phyloP scores from a whole-genome alignment of 108 stramenopile genomes.

The Cyclotella cryptica region DNA sequence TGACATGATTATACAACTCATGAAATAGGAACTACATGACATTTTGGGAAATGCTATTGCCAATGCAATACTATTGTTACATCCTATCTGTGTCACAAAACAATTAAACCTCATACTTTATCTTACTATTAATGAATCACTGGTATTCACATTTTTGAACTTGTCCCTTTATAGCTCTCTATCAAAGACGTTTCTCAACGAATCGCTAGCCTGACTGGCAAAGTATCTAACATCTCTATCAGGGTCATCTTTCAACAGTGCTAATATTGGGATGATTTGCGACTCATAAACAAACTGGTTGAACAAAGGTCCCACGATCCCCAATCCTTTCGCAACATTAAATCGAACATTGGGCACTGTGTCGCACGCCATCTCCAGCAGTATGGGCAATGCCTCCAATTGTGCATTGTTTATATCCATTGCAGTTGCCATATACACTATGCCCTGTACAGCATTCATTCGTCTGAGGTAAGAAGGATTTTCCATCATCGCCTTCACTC shows the following conservation, averaged over 20 bases:
- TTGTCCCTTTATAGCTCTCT: not conserved
- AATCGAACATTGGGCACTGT: slow-evolving; percentile 97
- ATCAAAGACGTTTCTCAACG: slow-evolving; percentile 21
- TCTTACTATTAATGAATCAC: too few species aligned
- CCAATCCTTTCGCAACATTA: slow-evolving; percentile 93
- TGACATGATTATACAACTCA: too few species aligned
- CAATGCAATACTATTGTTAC: too few species aligned
- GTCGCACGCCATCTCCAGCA: slow-evolving; percentile 94
- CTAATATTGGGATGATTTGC: slow-evolving; percentile 82
- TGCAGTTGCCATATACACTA: slow-evolving; percentile 74
- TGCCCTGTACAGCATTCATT: slow-evolving; percentile 93
- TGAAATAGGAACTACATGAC: too few species aligned
- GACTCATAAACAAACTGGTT: slow-evolving; percentile 63
- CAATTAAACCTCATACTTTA: too few species aligned
- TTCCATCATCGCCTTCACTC: slow-evolving; percentile 76
- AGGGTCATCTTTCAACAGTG: slow-evolving; percentile 78
- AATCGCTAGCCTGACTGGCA: slow-evolving; percentile 64
- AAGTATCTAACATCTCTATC: slow-evolving; percentile 96
- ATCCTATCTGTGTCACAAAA: too few species aligned
- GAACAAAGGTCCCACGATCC: slow-evolving; percentile 74
- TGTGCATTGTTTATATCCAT: slow-evolving; percentile 71
- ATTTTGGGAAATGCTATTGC: too few species aligned
- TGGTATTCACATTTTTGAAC: not conserved
- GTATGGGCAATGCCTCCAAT: slow-evolving; percentile 82
- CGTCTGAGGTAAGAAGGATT: slow-evolving; percentile 86